Conservation (phyloP, 495 filamentous ascomycete species). For the Penicillium cinerascens region DNA sequence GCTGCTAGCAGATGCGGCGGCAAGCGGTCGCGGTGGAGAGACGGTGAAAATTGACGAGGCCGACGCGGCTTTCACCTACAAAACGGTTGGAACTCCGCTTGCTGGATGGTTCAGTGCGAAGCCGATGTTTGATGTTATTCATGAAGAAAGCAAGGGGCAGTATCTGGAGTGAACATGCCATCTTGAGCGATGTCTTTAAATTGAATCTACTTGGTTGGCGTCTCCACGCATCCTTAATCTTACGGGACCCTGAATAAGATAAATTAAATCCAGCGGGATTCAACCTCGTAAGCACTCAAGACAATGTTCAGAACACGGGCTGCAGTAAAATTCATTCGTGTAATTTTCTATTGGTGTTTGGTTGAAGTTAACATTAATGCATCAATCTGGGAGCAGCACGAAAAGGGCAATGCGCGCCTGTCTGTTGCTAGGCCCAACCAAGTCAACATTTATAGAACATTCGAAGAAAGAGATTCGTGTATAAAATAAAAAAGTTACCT, state of each 20-base stretch:
- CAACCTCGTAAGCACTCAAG: no score
- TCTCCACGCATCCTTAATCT: no score
- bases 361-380: no score
- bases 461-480: slow-evolving; percentile 1
- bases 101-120: slow-evolving; percentile 71
- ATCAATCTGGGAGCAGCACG: no score
- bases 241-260: no score
- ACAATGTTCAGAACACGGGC: no score
- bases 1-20: slow-evolving; percentile 72
- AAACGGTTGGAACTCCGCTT: slow-evolving; percentile 56
- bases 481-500: background rate
- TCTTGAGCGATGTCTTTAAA: background rate
- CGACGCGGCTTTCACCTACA: slow-evolving; percentile 65
- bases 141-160: slow-evolving; percentile 58
- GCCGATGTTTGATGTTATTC: slow-evolving; percentile 71
- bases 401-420: no score
- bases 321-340: no score
- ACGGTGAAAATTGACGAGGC: slow-evolving; percentile 66
- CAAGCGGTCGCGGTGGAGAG: slow-evolving; percentile 56
- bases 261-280: no score
- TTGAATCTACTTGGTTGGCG: background rate
- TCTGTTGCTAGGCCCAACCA: no score
- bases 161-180: slow-evolving; percentile 44
- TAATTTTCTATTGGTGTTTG: no score
- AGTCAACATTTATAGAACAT: no score